Evolutionary conservation across 176 grass and related monocot species (phyloP), one percentile per base, ranked within the genome.

Genomic region (Avena insularis): DNA sequence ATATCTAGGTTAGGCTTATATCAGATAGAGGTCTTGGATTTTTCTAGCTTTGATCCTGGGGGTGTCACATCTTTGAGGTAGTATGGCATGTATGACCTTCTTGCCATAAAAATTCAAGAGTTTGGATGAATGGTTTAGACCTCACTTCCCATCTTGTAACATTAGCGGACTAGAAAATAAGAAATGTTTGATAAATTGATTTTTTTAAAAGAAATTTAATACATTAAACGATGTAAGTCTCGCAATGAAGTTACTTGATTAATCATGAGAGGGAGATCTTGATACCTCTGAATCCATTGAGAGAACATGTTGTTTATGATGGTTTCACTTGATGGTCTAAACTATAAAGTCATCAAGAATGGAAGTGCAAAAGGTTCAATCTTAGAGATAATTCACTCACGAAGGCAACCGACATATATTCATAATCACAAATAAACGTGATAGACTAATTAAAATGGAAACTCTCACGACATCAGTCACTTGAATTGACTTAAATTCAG

Each of bases 141-240:
- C 96, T 94, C 96, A 98, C 96, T 88, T 98, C 96, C 96, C 96
- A 98, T 92, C 96, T 92, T 80, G 96, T 98, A 20, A 98, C 96
- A 78, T 98, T 98, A 83, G 83, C 96, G 93, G 92, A 98, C 96
- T 98, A 82, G 23, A 40, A 71, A 31, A 81, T 49, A 87, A 69
- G 17, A 91, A 79, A 27, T 56, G 65, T 58, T 79, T 62, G 87
- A 15, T 46, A 86, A 8, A 60, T 29, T 64, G 60, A 61, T 21
- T 60, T 17, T 17, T 61, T 60, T 60, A 8, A 61, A 62, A 8
- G 25, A 25, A 3, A 62, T 25, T 62, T 62, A 25, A 60, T 56
- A 56, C 5, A 56, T 56, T 19, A 6, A 79, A 74, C 48, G 35
- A 80, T 67, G 11, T 51, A 91, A 76, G n/a, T 81, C 50, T 78